These are phyloP conservation scores for Mycosphaerella sp. DNA, from an alignment of 2,329 filamentous ascomycete species.

Conservation along the genomic window DNA sequence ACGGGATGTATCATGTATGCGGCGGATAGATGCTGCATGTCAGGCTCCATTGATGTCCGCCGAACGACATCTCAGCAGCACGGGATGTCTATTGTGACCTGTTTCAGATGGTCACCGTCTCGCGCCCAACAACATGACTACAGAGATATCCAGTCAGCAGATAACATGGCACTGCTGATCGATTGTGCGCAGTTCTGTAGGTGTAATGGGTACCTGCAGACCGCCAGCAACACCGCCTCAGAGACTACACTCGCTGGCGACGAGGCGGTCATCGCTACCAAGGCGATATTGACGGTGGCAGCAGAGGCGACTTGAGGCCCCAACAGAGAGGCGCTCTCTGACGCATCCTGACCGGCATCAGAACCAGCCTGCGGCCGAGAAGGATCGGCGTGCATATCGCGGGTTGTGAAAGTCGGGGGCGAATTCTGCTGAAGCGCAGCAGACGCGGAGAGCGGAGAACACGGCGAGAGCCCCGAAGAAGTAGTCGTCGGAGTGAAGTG, in stretches of 20 bases:
- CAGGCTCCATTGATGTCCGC: not conserved
- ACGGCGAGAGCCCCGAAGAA: not conserved
- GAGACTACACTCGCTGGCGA: not conserved
- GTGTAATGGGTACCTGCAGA: slow-evolving; percentile 9
- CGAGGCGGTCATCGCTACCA: not conserved
- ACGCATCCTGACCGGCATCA: not conserved
- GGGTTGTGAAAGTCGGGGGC: not conserved
- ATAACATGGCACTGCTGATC: not conserved
- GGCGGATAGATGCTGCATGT: not conserved
- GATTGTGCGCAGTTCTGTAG: not conserved
- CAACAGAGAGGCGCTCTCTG: not conserved
- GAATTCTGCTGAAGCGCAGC: not conserved
- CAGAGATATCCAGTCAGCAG: not conserved
- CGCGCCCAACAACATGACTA: not conserved
- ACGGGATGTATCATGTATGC: not conserved
- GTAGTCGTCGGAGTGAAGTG: not conserved
- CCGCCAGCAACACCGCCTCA: not conserved
- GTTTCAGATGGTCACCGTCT: not conserved
- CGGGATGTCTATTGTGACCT: not conserved
- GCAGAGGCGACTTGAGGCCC: not conserved
- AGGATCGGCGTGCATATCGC: not conserved
- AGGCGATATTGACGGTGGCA: not conserved
- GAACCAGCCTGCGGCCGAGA: not conserved
- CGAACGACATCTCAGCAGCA: not conserved
- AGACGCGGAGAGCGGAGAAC: not conserved